Evolutionary conservation across 306 rosid species (phyloP), one percentile per base, ranked within the genome.

Genomic region (Spatholobus suberectus): DNA sequence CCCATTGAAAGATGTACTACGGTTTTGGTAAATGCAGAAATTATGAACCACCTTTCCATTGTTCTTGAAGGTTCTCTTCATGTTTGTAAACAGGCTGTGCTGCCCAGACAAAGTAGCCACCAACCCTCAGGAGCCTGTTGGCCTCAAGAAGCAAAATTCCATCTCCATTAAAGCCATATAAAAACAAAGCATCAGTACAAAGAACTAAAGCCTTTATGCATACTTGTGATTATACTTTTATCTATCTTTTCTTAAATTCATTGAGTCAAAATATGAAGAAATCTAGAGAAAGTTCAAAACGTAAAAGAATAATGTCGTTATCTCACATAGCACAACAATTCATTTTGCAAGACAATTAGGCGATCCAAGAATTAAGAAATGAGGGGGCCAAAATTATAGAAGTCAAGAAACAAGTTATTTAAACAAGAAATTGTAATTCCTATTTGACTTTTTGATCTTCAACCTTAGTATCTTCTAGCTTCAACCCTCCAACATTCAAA

Each of bases 61-160:
- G 94, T 85, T 86, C 89, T 80, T 83, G 91, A 72, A 93, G 91
- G 85, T 71, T 70, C 63, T 87, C 91, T 86, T 91, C 94, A 58
- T 88, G 94, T 82, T 91, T 93, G 84, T 92, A 88, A 71, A 94
- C 95, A 14, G 97, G 97, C 81, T 95, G 97, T 18, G 97, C 97
- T 14, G 97, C 97, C 98, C 98, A 95, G 18, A 90, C 92, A 86
- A 93, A 95, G 84, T 95, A 90, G 49, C 95, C 94, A 77, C 98
- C 97, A 0, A 94, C 94, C 84, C 97, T 90, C 75, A 95, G 92
- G 81, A 93, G 85, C 91, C 98, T 89, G 88, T 93, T 76, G 35
- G 83, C 94, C 92, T 95, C 98, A 21, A 95, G 95, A 78, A 95
- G 97, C 90, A 89, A 85, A 88, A 90, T 89, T 78, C 98, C 98